phyloP scores from a whole-genome alignment of 2,329 filamentous ascomycete species.

The Xylaria digitata region DNA sequence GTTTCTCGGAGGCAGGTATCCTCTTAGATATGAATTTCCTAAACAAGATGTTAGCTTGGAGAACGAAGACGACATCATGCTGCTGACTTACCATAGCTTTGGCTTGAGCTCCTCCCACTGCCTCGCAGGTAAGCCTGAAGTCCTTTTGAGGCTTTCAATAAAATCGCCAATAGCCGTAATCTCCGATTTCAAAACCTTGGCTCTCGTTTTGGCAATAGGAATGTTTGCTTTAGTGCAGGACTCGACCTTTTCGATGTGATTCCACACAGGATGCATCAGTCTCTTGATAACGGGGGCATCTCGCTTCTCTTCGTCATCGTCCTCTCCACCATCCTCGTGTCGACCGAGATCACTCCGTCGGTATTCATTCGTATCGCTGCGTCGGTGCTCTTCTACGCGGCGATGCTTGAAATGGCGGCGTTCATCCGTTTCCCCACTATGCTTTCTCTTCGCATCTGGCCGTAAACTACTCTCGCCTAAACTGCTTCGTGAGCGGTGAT shows the following conservation, averaged over 20 bases:
- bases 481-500: slow-evolving; percentile 63
- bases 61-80: slow-evolving; percentile 12
- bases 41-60: slow-evolving; percentile 33
- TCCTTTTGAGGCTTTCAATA: slow-evolving; percentile 50
- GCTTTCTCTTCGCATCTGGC: slow-evolving; percentile 70
- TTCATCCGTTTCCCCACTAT: slow-evolving; percentile 65
- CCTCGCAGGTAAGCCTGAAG: slow-evolving; percentile 45
- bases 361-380: slow-evolving; percentile 49
- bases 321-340: slow-evolving; percentile 52
- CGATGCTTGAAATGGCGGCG: slow-evolving; percentile 61
- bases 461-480: slow-evolving; percentile 64
- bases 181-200: slow-evolving; percentile 51
- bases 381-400: slow-evolving; percentile 59
- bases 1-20: slow-evolving; percentile 50
- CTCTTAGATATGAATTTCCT: slow-evolving; percentile 53
- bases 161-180: slow-evolving; percentile 53
- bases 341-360: slow-evolving; percentile 52
- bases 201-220: slow-evolving; percentile 50
- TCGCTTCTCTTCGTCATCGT: slow-evolving; percentile 55
- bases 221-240: slow-evolving; percentile 51
- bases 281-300: slow-evolving; percentile 49
- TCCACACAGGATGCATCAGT: slow-evolving; percentile 52
- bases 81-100: slow-evolving; percentile 51
- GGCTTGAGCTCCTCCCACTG: slow-evolving; percentile 52
- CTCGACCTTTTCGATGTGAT: slow-evolving; percentile 49